Base-by-base conservation (phyloP, 1,139 yeast genomes). In the Entelexis paramagnoliae region DNA sequence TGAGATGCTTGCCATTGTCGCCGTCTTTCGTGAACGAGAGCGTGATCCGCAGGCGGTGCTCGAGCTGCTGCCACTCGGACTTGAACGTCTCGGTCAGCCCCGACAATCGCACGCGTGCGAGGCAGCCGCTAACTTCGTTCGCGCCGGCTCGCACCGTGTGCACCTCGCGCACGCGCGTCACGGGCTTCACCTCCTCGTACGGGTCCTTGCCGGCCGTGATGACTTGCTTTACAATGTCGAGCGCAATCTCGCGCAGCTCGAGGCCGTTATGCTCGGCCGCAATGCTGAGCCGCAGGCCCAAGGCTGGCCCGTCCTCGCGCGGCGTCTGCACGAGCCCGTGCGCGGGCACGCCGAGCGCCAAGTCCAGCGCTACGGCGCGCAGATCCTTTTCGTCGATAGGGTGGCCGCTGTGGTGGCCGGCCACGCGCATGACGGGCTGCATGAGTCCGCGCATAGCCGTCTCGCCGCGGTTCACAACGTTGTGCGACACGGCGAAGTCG, bases 21-120 rank as follows among this genome's bases (percentile, higher is more conserved):
- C 16, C 20, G 4, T 22, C 35, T 3, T 16, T 3, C 6, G 19
- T 6, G 29, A 46, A 44, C 24, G 26, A 7, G 17, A 51, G 38
- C n/a, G 35, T 22, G 24, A 51, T 22, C 10, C 46, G 40, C 30
- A 51, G 45, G 24, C 16, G 28, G 19, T 51, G 54, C 8, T 51
- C 30, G 29, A 51, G 35, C 20, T 44, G 48, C 46, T 51, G 54
- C 54, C 54, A 51, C 22, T 51, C 51, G 13, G 54, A 43, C n/a
- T 33, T 24, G 30, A 51, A 51, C 16, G 46, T 48, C 39, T 51
- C 51, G 19, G 49, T 51, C n/a, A 51, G 26, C 11, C 47, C 54
- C 6, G 9, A 2, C 26, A 26, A 29, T 7, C 33, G 10, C 19
- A 46, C 29, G 29, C 33, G 48, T 4, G 28, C 24, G 8, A 51